A percentile compares a stretch with the other conserved stretches of the same genome.
phyloP scores from a whole-genome alignment of 768 basidiomycete species.

The Russula emetica region DNA sequence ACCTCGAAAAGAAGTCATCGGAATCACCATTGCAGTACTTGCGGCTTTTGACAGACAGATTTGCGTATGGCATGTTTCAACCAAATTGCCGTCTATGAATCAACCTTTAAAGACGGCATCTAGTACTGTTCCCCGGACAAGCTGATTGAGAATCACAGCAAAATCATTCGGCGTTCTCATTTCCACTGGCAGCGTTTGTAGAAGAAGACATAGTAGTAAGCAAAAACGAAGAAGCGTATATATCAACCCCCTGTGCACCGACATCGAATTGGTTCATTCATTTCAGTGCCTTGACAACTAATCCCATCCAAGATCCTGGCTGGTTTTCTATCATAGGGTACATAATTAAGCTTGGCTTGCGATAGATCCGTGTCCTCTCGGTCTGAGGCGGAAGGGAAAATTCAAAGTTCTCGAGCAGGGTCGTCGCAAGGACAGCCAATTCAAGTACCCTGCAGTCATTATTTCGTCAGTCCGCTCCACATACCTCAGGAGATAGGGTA shows the following conservation, averaged over 20 bases:
- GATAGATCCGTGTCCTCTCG: constrained; percentile 22
- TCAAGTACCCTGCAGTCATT: constrained; percentile 19
- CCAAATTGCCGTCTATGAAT: neutral
- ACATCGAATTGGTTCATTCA: constrained; percentile 3
- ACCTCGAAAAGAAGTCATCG: too few species aligned
- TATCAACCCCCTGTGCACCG: neutral
- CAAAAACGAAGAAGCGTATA: neutral
- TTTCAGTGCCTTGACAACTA: constrained; percentile 22
- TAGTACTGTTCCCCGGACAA: neutral
- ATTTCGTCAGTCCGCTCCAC: neutral
- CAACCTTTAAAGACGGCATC: neutral
- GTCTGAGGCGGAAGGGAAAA: constrained; percentile 21
- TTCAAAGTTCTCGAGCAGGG: constrained; percentile 25
- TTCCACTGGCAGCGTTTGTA: neutral
- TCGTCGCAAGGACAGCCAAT: constrained; percentile 12
- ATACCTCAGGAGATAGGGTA: neutral
- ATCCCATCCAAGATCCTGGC: constrained; percentile 22
- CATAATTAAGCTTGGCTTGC: constrained; percentile 23
- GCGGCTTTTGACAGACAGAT: neutral
- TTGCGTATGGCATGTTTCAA: neutral
- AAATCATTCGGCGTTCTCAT: neutral
- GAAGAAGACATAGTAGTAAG: neutral
- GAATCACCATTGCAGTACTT: too few species aligned
- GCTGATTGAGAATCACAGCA: neutral
- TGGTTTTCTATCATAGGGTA: constrained; percentile 16